Evolutionary conservation across 2,329 filamentous ascomycete species (phyloP).

Genomic region (Colletotrichum karsti): DNA sequence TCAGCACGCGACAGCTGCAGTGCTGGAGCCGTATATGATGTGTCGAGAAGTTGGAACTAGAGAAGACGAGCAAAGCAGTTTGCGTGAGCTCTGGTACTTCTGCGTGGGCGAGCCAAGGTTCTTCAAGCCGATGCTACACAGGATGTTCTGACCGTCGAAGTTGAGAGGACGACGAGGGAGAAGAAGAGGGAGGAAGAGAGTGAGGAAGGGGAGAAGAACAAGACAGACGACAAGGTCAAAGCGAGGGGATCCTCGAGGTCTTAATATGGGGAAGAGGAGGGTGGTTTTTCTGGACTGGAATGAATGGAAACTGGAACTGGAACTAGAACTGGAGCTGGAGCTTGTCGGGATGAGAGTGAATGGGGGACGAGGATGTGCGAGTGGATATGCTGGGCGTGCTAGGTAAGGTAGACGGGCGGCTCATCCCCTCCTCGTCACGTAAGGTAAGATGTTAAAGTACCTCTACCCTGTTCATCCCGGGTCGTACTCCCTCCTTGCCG

Average conservation of each 20-base stretch:
- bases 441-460: neutral
- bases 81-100: neutral
- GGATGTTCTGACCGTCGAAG: neutral
- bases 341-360: neutral
- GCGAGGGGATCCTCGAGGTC: slow-evolving; percentile 27
- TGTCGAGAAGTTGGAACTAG: neutral
- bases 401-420: neutral
- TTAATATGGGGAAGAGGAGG: slow-evolving; percentile 27
- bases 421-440: slow-evolving; percentile 9
- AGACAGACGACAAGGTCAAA: neutral
- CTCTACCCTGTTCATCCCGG: neutral
- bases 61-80: neutral
- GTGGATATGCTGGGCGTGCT: slow-evolving; percentile 23
- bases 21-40: neutral
- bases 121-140: neutral
- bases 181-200: neutral
- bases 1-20: slow-evolving; percentile 11
- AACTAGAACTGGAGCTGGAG: neutral
- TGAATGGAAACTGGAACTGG: neutral
- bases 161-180: neutral
- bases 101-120: neutral
- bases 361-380: slow-evolving; percentile 1
- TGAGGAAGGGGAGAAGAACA: neutral
- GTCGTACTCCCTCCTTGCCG: too few relatives aligned
- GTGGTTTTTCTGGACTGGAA: slow-evolving; percentile 14